phyloP scores from a whole-genome alignment of 768 basidiomycete species.

The Podaxis sp. region DNA sequence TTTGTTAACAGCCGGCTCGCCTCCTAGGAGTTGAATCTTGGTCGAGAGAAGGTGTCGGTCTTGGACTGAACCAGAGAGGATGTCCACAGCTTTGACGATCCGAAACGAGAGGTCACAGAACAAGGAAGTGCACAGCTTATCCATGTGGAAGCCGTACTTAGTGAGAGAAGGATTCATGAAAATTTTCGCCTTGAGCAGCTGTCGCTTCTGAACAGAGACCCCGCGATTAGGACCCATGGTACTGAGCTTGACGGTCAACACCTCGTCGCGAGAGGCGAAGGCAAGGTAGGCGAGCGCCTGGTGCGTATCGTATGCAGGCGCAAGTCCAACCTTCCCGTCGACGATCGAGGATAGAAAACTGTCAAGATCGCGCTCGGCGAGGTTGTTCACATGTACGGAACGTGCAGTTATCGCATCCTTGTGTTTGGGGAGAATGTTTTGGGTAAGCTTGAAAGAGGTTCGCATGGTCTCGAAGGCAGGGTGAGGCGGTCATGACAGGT shows the following conservation, averaged over 20 bases:
- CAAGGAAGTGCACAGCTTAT: slow-evolving; percentile 40
- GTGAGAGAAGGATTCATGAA: slow-evolving; percentile 26
- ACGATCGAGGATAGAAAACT: slow-evolving; percentile 28
- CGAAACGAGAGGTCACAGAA: slow-evolving; percentile 36
- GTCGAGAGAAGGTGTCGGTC: slow-evolving; percentile 33
- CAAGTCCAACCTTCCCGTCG: slow-evolving; percentile 36
- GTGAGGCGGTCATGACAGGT: too few species aligned
- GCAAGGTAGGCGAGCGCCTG: slow-evolving; percentile 37
- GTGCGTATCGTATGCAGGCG: slow-evolving; percentile 39
- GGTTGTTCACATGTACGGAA: too few species aligned
- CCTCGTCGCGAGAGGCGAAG: slow-evolving; percentile 34
- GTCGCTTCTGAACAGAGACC: slow-evolving; percentile 14
- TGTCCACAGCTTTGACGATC: slow-evolving; percentile 26
- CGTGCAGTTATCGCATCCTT: too few species aligned
- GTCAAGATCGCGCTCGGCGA: slow-evolving; percentile 25
- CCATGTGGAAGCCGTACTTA: slow-evolving; percentile 48
- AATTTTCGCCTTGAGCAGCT: slow-evolving; percentile 30
- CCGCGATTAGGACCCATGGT: slow-evolving; percentile 11
- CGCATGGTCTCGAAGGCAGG: too few species aligned
- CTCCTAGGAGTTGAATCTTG: slow-evolving; percentile 38
- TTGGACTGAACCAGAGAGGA: neutral
- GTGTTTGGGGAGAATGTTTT: too few species aligned
- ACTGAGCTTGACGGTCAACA: slow-evolving; percentile 31
- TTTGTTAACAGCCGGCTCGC: slow-evolving; percentile 28
- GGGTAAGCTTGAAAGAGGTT: too few species aligned